These are phyloP conservation scores for Boletus huronensis DNA, from an alignment of 768 basidiomycete species.

Conservation along the genomic window DNA sequence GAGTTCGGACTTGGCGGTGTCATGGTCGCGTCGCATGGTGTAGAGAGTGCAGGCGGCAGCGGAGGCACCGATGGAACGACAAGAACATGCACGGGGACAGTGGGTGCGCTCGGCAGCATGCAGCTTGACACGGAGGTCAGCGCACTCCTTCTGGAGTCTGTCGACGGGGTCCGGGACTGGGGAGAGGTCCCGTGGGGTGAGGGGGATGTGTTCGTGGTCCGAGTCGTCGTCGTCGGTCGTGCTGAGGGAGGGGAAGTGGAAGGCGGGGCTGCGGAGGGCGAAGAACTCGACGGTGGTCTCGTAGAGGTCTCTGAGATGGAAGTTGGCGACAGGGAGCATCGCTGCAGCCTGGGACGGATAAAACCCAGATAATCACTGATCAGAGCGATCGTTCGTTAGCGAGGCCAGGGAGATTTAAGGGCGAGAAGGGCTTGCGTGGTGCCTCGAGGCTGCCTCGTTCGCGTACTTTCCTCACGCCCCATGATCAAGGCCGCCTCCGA, in stretches of 20 bases:
- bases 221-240: constrained; percentile 29
- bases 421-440: constrained; percentile 19
- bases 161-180: constrained; percentile 41
- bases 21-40: constrained; percentile 51
- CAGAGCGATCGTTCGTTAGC: constrained; percentile 5
- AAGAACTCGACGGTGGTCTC: constrained; percentile 60
- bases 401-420: constrained; percentile 9
- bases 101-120: constrained; percentile 34
- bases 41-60: constrained; percentile 42
- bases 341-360: constrained; percentile 32
- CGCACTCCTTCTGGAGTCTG: constrained; percentile 39
- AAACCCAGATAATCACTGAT: constrained; percentile 38
- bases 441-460: constrained; percentile 17
- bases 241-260: constrained; percentile 21
- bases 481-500: constrained; percentile 54
- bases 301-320: constrained; percentile 48
- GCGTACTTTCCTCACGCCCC: constrained; percentile 1
- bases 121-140: constrained; percentile 43
- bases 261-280: constrained; percentile 40
- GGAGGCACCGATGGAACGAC: constrained; percentile 34
- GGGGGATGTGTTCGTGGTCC: constrained; percentile 24
- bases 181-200: constrained; percentile 32
- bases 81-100: constrained; percentile 31
- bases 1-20: constrained; percentile 52
- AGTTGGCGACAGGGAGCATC: constrained; percentile 46